Evolutionary conservation across 176 grass and related monocot species (phyloP), one percentile per base, ranked within the genome.

Genomic region (Zoysia pacifica): DNA sequence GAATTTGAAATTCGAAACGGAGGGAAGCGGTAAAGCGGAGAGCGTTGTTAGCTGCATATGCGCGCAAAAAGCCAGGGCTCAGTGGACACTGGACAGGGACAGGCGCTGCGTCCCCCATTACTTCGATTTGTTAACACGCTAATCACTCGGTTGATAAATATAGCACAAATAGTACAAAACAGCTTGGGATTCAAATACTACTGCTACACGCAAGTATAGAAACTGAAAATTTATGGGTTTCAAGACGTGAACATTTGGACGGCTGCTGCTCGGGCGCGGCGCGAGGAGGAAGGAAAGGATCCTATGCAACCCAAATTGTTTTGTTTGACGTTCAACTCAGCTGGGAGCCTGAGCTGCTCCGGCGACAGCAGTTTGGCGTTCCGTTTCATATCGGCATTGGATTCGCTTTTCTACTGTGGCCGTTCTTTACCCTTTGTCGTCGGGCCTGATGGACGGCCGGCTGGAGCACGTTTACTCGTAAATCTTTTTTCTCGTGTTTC

Each of bases 1-100:
- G 67, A 78, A 76, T 97, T 97, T 93, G 88, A 91, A 97, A 97
- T 97, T 93, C 80, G 83, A 96, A 96, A 90, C 46, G 73, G 82
- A 85, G 87, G 85, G 85, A 85, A 77, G 80, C 20, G 64, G 39
- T 69, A 65, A 79, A 69, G 65, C 41, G 40, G 10, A 3, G 9
- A 4, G 72, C 9, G 16, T 4, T 1, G 37, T 4, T 28, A 15
- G 19, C 69, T 51, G 48, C 70, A 37, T 73, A 73, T 43, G 77
- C 87, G 79, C 13, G 46, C 81, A 86, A 83, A 86, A 76, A 82
- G 70, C 65, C 76, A 84, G 75, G 45, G 63, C 18, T 35, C n/a
- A 37, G 48, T 69, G 55, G 50, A 80, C 61, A 74, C 39, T 14
- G 55, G 50, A 80, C 61, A 74, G 47, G 19, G 77, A 61, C 62